These are phyloP conservation scores for Globisporangium cylindrosporum DNA, from an alignment of 352 stramenopile genomes.

Conservation along the genomic window DNA sequence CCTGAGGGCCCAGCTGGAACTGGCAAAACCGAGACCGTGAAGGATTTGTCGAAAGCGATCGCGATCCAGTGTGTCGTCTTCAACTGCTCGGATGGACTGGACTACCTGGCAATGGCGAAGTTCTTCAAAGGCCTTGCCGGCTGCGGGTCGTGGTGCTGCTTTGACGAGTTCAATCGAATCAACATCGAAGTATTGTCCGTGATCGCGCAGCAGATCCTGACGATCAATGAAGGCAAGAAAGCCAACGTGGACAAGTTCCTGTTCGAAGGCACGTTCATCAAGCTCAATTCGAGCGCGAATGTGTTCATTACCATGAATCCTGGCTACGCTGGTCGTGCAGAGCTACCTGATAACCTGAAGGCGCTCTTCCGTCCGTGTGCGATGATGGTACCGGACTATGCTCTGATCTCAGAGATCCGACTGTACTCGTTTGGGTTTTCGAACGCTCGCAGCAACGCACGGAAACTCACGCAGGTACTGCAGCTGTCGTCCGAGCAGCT, in stretches of 20 bases:
- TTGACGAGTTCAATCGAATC: constrained; percentile 96
- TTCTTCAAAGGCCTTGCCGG: constrained; percentile 94
- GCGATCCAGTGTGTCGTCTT: constrained; percentile 95
- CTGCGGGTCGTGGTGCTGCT: constrained; percentile 93
- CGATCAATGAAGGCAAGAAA: constrained; percentile 90
- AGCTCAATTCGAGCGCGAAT: constrained; percentile 91
- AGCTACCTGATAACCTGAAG: constrained; percentile 94
- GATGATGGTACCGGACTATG: constrained; percentile 96
- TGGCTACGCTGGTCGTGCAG: constrained; percentile 93
- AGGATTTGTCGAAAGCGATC: constrained; percentile 94
- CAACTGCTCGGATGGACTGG: constrained; percentile 91
- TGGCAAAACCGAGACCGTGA: constrained; percentile 94
- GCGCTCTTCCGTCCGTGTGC: constrained; percentile 92
- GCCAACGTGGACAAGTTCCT: constrained; percentile 90
- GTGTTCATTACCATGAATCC: constrained; percentile 96
- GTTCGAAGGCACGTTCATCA: constrained; percentile 93
- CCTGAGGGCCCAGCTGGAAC: constrained; percentile 93
- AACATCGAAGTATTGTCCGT: constrained; percentile 94
- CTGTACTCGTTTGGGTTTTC: constrained; percentile 93
- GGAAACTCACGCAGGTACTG: constrained; percentile 92
- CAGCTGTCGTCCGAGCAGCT: constrained; percentile 93
- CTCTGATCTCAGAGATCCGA: constrained; percentile 92
- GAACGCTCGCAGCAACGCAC: constrained; percentile 84
- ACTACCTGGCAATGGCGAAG: constrained; percentile 94
- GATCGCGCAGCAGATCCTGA: constrained; percentile 94